phyloP scores from a whole-genome alignment of 305 asterid genomes.

The Solanum chacoense region DNA sequence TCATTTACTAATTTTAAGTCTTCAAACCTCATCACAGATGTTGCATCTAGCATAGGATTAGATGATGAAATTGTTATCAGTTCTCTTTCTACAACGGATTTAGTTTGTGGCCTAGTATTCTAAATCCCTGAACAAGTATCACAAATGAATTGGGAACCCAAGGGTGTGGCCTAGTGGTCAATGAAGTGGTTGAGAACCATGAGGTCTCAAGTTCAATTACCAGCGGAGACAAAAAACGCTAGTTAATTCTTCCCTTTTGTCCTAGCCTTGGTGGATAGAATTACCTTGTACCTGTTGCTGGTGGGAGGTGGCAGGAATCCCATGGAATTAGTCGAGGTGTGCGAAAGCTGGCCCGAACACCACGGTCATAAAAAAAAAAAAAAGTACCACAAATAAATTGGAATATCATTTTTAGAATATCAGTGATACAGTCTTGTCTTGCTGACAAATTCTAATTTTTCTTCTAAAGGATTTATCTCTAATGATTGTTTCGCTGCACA shows the following conservation, averaged over 20 bases:
- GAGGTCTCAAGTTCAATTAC: neutral
- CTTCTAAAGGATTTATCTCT: neutral
- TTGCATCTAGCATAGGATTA: neutral
- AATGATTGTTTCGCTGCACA: slow-evolving; percentile 3
- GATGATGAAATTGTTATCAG: neutral
- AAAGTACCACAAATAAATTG: neutral
- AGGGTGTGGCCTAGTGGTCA: neutral
- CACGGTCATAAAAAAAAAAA: neutral
- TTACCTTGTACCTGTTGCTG: neutral
- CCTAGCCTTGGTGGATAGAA: neutral
- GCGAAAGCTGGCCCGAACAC: neutral
- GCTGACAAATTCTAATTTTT: neutral
- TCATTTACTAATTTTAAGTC: neutral
- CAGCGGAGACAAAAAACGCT: neutral
- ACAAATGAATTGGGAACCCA: neutral
- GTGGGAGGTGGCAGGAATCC: neutral
- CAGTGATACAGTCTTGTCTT: neutral
- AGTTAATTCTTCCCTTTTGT: neutral
- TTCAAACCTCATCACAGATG: neutral
- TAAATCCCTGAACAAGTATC: neutral
- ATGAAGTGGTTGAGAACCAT: neutral
- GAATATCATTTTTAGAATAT: neutral
- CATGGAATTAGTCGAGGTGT: neutral
- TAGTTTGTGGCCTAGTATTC: neutral
- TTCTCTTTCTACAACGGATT: neutral